Base-by-base conservation (phyloP, 176 grass and related monocot genomes). In the Cymbopogon citratus region DNA sequence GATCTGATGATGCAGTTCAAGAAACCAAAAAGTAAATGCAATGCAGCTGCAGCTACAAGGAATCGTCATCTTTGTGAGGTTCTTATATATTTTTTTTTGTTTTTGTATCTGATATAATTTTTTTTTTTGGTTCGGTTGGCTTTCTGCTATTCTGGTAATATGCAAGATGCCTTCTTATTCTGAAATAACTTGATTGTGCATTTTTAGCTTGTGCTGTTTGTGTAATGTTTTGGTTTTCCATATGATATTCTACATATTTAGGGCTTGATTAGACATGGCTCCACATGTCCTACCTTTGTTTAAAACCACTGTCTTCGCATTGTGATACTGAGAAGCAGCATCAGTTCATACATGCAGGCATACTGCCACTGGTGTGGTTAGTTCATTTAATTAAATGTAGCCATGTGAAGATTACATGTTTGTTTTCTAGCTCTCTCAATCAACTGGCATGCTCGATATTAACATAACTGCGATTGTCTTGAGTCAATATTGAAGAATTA, bases 1-100 rank as follows among this genome's bases (percentile, higher is more conserved):
- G 95, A 98, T 79, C 86, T 72, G 79, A 78, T 91, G 73, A 84
- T 89, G 21, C 88, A 98, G 61, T 92, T 86, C 63, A 98, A 91
- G 85, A 98, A 91, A 69, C 54, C 82, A 63, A 98, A 98, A 84
- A 87, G 80, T 78, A 98, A 98, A 94, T 98, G 92, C 86, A 98
- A 93, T 94, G 86, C 84, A 49, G 86, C 95, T 81, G 92, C 82
- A 49, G 86, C 88, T 82, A 73, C 90, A 84, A 93, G 92, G 81
- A 98, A 98, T 48, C 95, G 46, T 59, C 95, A 93, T 87, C 88
- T 92, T 89, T 98, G 95, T 86, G 95, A 98, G 95, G 95, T 98
- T 93, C 75, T 89, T 71, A 85, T 86, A 26, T 21, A 75, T 56
- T 81, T 45, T 49, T 46, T 60, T 59, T 52, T 89, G 38, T 49